Evolutionary conservation across 208 protist species (phyloP).

Genomic region (Strigomonas culicis): DNA sequence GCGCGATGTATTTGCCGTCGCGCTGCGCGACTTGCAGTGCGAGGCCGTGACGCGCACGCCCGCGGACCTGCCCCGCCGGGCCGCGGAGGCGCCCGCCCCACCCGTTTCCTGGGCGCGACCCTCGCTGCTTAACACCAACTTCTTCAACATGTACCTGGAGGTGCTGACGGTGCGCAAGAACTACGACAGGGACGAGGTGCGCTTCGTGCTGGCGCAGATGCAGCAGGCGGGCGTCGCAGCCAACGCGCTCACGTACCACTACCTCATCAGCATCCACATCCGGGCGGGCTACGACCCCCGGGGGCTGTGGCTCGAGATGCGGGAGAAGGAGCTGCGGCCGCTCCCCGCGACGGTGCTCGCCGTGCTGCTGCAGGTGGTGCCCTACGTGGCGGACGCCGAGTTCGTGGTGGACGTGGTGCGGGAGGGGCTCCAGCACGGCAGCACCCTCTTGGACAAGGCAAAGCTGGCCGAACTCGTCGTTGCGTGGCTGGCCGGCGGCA

Average conservation of each 20-base stretch:
- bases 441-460: slow-evolving; percentile 59
- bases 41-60: background rate
- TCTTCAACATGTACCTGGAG: slow-evolving; percentile 84
- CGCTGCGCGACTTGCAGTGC: slow-evolving; percentile 40
- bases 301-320: slow-evolving; percentile 69
- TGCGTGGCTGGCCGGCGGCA: slow-evolving; percentile 38
- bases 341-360: slow-evolving; percentile 63
- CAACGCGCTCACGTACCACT: slow-evolving; percentile 76
- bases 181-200: slow-evolving; percentile 51
- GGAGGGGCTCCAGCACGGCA: slow-evolving; percentile 50
- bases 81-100: background rate
- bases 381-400: slow-evolving; percentile 32
- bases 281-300: slow-evolving; percentile 61
- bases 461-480: slow-evolving; percentile 59
- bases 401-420: slow-evolving; percentile 72
- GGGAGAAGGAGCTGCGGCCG: slow-evolving; percentile 34
- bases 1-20: slow-evolving; percentile 48
- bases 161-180: slow-evolving; percentile 58
- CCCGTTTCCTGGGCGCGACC: slow-evolving; percentile 9
- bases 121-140: slow-evolving; percentile 19
- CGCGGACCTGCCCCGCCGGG: background rate
- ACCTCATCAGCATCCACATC: slow-evolving; percentile 78
- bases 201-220: slow-evolving; percentile 64
- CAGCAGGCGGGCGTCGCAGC: slow-evolving; percentile 20
- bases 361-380: slow-evolving; percentile 64